phyloP scores from a whole-genome alignment of 805 yeast genomes.

The Wickerhamiella musiphila region DNA sequence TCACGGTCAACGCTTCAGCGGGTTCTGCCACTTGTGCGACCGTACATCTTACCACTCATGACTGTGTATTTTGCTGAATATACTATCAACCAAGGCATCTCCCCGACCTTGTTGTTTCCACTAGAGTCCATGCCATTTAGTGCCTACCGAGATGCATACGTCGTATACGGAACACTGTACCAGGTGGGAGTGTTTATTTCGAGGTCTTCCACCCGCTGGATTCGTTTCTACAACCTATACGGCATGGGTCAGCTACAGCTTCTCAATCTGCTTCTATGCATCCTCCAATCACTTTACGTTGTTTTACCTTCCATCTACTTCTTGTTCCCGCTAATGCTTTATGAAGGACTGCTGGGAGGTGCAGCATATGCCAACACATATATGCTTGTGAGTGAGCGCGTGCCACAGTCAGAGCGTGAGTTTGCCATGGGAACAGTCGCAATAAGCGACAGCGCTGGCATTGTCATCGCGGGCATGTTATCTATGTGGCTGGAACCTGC shows the following conservation, averaged over 20 bases:
- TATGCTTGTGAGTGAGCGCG: conserved; percentile 49
- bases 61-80: conserved; percentile 79
- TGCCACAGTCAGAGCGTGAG: conserved; percentile 38
- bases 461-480: conserved; percentile 61
- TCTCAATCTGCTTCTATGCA: conserved; percentile 38
- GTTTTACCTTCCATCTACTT: conserved; percentile 43
- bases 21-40: conserved; percentile 19
- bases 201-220: conserved; percentile 56
- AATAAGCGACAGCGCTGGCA: conserved; percentile 70
- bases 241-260: conserved; percentile 49
- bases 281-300: conserved; percentile 47
- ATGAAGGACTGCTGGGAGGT: conserved; percentile 84
- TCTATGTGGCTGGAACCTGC: conserved; percentile 59
- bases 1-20: conserved; percentile 14
- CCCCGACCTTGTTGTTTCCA: conserved; percentile 77
- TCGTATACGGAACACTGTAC: conserved; percentile 74
- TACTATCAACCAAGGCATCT: conserved; percentile 75
- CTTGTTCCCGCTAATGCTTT: conserved; percentile 47
- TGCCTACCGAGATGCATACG: conserved; percentile 70
- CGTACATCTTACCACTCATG: conserved; percentile 66
- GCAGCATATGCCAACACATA: conserved; percentile 81
- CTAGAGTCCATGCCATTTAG: conserved; percentile 51
- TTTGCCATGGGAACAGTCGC: conserved; percentile 74
- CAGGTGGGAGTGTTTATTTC: conserved; percentile 89
- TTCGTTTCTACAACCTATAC: conserved; percentile 43